These are phyloP conservation scores for Kuraishia floccosa DNA, from an alignment of 805 yeast genomes.

Conservation along the genomic window DNA sequence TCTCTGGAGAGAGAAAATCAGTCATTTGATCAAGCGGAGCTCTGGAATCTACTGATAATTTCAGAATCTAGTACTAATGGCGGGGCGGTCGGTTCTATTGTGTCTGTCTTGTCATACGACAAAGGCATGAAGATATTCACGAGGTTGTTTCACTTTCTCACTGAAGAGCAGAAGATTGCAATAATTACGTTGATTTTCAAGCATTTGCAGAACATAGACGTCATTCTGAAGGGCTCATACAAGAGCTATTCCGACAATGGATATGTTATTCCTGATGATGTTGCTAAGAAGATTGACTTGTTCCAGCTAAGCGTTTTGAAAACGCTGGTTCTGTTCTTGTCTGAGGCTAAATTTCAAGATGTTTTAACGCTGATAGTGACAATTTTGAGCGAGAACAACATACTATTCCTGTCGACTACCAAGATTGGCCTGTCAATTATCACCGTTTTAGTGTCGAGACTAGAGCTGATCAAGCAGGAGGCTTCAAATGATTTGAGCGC, in stretches of 20 bases:
- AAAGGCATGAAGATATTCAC: constrained; percentile 87
- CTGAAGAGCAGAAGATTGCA: constrained; percentile 65
- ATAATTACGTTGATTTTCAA: constrained; percentile 70
- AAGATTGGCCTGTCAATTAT: constrained; percentile 79
- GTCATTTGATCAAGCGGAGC: constrained; percentile 29
- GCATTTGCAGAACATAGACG: constrained; percentile 68
- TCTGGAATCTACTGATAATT: constrained; percentile 77
- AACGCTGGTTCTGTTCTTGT: constrained; percentile 70
- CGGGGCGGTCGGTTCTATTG: constrained; percentile 67
- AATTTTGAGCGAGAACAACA: constrained; percentile 59
- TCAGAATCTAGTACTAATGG: constrained; percentile 33
- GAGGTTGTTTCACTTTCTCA: constrained; percentile 74
- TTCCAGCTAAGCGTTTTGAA: constrained; percentile 78
- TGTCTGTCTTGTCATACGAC: constrained; percentile 71
- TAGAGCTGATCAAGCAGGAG: constrained; percentile 86
- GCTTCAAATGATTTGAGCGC: constrained; percentile 26
- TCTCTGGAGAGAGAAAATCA: constrained; percentile 53
- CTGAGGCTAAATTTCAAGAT: constrained; percentile 71
- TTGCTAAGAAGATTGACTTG: constrained; percentile 53
- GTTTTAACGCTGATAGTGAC: constrained; percentile 67
- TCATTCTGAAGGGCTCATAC: constrained; percentile 71
- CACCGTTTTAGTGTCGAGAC: constrained; percentile 84
- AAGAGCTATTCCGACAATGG: constrained; percentile 36
- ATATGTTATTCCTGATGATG: constrained; percentile 40
- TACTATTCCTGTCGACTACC: constrained; percentile 54